These are phyloP conservation scores for Picochlorum sp. DNA, from an alignment of 139 green algal species.

Conservation along the genomic window DNA sequence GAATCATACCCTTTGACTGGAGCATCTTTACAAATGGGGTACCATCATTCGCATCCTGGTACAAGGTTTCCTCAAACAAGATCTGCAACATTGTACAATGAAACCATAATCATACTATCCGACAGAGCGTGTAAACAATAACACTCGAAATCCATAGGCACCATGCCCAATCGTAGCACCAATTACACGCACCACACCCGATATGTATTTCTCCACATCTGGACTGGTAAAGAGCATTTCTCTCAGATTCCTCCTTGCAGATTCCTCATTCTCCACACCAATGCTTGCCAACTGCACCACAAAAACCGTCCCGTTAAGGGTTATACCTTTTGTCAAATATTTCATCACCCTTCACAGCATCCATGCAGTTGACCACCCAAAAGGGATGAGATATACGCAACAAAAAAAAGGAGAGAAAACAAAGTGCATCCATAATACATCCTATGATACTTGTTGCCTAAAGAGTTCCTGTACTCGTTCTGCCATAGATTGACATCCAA, in stretches of 20 bases:
- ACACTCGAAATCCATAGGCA: no score
- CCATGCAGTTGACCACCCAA: no score
- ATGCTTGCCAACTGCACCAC: slow-evolving; percentile 31
- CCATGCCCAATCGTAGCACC: not conserved
- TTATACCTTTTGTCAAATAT: not conserved
- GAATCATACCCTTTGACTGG: slow-evolving; percentile 39
- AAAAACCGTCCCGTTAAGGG: not conserved
- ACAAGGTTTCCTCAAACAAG: slow-evolving; percentile 92
- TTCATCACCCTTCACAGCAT: no score
- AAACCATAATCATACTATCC: not conserved
- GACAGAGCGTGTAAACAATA: not conserved
- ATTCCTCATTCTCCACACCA: slow-evolving; percentile 38
- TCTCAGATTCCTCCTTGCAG: slow-evolving; percentile 30
- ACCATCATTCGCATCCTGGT: slow-evolving; percentile 44
- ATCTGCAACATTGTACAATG: slow-evolving; percentile 35
- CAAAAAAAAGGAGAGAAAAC: no score
- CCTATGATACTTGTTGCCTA: no score
- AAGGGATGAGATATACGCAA: no score
- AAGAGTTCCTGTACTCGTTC: no score
- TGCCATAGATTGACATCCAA: no score
- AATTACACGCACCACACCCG: slow-evolving; percentile 37
- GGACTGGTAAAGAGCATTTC: slow-evolving; percentile 47
- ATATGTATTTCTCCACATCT: slow-evolving; percentile 52
- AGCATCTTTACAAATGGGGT: slow-evolving; percentile 59
- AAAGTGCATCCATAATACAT: no score